Base-by-base conservation (phyloP, 805 yeast species). In the Wickerhamiella galacta region DNA sequence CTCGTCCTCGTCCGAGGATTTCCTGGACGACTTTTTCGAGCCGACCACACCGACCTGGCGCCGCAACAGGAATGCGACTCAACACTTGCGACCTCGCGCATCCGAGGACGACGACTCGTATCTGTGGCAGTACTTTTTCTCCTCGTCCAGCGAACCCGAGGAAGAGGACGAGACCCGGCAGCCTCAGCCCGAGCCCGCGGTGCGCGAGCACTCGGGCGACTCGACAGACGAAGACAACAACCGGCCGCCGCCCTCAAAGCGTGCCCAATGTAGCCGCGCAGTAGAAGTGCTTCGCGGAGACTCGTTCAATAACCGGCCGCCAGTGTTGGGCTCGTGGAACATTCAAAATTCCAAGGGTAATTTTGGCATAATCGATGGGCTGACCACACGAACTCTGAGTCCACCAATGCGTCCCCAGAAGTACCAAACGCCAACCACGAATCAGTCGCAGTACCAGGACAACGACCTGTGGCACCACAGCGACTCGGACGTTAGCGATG, bases 151-250 rank as follows among this genome's bases (percentile, higher is more conserved):
- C 6, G 54, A 55, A 7, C 47, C 49, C 23, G 49, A 43, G 12
- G 49, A 39, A 15, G 45, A 40, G 8, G 36, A 31, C 34, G 49
- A 46, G 9, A 44, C 38, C 22, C 49, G 47, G 18, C 43, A 39
- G 16, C 38, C 32, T 6, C 22, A 8, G 22, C 22, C 22, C 22
- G 9, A 8, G 22, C 22, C 22, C 9, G 16, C 18, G 30, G 8
- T 3, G 7, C 31, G 40, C 12, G 45, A 42, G 6, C 45, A 45
- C 35, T 75, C 78, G 43, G 93, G 90, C 27, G 95, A 85, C 45
- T 80, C 93, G 11, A 90, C 98, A 0, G 98, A 87, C 53, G 95
- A 82, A 40, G 96, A 87, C 49, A 66, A 70, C n/a, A 65, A 75
- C 12, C 56, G 87, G 28, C 95, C 95, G 4, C 72, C 72, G 3